Evolutionary conservation across 441 rosid genomes (phyloP).

Genomic region (Adansonia grandidieri): DNA sequence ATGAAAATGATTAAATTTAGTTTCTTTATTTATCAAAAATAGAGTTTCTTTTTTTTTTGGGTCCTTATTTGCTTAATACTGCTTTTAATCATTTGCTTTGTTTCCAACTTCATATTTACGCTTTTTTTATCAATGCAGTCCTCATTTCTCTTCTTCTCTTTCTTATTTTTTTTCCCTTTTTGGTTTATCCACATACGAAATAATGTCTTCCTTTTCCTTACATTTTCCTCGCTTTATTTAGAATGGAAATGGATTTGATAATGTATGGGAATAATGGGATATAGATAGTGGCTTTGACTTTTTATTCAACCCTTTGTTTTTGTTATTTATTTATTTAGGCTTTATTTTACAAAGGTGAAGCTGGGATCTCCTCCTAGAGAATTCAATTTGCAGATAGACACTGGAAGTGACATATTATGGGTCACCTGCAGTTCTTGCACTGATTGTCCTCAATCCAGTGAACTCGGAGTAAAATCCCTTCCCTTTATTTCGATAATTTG

Average conservation of each 20-base stretch:
- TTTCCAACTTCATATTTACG: not conserved
- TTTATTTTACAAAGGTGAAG: slow-evolving; percentile 77
- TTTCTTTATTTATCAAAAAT: not conserved
- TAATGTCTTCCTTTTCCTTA: too few relatives aligned
- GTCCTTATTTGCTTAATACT: too few relatives aligned
- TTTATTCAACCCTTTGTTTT: slow-evolving; percentile 27
- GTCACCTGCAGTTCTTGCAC: slow-evolving; percentile 67
- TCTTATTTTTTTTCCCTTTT: too few relatives aligned
- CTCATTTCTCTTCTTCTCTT: too few relatives aligned
- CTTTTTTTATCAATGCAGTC: not conserved
- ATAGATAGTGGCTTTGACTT: slow-evolving; percentile 17
- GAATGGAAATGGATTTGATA: too few relatives aligned
- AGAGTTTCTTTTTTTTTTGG: not conserved
- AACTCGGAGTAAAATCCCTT: slow-evolving; percentile 60
- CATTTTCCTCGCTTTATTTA: too few relatives aligned
- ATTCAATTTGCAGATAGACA: slow-evolving; percentile 80
- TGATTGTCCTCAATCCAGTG: slow-evolving; percentile 72
- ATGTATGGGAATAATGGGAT: not conserved
- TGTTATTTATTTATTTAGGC: slow-evolving; percentile 44
- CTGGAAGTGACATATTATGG: slow-evolving; percentile 81
- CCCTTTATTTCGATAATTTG: not conserved
- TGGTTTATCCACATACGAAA: not conserved
- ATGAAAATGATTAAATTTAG: slow-evolving; percentile 1
- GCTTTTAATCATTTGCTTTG: too few relatives aligned
- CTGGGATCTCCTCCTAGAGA: slow-evolving; percentile 76